Conservation (phyloP, 495 filamentous ascomycete genomes). For the Daldinia decipiens region DNA sequence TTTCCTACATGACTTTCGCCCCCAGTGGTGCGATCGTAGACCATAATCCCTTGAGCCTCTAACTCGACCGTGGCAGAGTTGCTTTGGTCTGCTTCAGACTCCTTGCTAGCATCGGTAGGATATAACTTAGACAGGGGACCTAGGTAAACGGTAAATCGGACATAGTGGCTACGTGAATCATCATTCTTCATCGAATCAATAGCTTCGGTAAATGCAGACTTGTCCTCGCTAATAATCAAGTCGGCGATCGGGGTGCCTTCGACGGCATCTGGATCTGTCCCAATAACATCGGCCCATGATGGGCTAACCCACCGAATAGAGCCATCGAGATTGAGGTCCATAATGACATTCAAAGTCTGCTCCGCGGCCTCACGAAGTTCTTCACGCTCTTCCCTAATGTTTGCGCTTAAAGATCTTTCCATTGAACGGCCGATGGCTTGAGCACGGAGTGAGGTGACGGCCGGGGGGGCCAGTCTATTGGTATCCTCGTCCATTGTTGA, state of each 20-base stretch:
- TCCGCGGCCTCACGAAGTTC: constrained; percentile 95
- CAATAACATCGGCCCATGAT: constrained; percentile 95
- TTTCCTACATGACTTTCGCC: constrained; percentile 87
- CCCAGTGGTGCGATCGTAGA: constrained; percentile 88
- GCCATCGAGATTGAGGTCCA: constrained; percentile 90
- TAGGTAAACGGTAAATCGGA: constrained; percentile 82
- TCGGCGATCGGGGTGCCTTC: constrained; percentile 82
- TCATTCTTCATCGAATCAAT: constrained; percentile 91
- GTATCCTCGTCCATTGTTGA: constrained; percentile 57
- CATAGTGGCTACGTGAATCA: constrained; percentile 90
- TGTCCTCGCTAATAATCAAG: constrained; percentile 77
- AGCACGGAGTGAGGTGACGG: constrained; percentile 59
- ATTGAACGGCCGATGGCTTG: constrained; percentile 56
- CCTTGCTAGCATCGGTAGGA: constrained; percentile 58
- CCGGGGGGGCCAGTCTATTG: constrained; percentile 58
- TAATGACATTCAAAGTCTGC: constrained; percentile 93
- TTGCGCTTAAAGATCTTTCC: constrained; percentile 64
- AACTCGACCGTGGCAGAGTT: constrained; percentile 72
- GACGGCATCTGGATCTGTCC: constrained; percentile 76
- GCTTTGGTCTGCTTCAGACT: constrained; percentile 56
- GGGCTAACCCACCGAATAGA: constrained; percentile 94
- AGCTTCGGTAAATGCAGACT: constrained; percentile 78
- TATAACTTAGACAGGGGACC: constrained; percentile 77
- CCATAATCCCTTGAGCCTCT: constrained; percentile 97
- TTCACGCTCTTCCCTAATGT: constrained; percentile 78